phyloP scores from a whole-genome alignment of 1,284 basidiomycete species.

The Ganoderma lucidum region DNA sequence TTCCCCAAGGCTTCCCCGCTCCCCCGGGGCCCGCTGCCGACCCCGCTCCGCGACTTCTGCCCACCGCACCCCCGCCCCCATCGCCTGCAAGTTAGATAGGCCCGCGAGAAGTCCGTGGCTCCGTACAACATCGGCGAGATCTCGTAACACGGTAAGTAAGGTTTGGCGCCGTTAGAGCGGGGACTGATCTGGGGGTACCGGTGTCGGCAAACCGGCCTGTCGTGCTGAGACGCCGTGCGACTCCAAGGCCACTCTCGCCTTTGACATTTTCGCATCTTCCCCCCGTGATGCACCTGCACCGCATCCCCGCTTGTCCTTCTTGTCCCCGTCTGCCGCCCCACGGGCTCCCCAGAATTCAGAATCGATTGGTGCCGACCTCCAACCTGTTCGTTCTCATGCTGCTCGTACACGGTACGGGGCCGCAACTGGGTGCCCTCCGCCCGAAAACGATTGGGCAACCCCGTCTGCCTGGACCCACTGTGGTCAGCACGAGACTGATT shows the following conservation, averaged over 20 bases:
- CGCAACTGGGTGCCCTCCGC: not conserved
- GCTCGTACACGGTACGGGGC: not conserved
- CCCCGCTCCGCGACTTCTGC: slow-evolving; percentile 3
- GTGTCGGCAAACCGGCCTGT: slow-evolving; percentile 5
- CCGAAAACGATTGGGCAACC: not conserved
- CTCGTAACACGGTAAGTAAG: not conserved
- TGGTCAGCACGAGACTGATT: slow-evolving; percentile 21
- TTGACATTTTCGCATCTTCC: slow-evolving; percentile 1
- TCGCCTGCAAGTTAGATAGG: not conserved
- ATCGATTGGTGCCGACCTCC: not conserved
- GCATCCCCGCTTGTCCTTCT: not conserved
- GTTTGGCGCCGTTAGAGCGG: slow-evolving; percentile 4
- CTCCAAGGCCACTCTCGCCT: not conserved
- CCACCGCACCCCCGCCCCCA: not conserved
- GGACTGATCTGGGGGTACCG: slow-evolving; percentile 13
- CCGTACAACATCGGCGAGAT: not conserved
- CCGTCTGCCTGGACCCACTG: not conserved
- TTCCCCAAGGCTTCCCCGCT: slow-evolving; percentile 1
- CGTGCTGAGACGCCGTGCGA: not conserved
- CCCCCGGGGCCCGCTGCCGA: slow-evolving; percentile 8
- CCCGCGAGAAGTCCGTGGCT: not conserved
- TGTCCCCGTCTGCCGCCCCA: not conserved
- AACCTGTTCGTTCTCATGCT: not conserved
- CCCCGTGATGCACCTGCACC: not conserved
- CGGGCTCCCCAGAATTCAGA: not conserved